Percentiles rank a stretch among this genome's conserved stretches.
phyloP scores from a whole-genome alignment of 441 rosid genomes.

The Geranium incanum region DNA sequence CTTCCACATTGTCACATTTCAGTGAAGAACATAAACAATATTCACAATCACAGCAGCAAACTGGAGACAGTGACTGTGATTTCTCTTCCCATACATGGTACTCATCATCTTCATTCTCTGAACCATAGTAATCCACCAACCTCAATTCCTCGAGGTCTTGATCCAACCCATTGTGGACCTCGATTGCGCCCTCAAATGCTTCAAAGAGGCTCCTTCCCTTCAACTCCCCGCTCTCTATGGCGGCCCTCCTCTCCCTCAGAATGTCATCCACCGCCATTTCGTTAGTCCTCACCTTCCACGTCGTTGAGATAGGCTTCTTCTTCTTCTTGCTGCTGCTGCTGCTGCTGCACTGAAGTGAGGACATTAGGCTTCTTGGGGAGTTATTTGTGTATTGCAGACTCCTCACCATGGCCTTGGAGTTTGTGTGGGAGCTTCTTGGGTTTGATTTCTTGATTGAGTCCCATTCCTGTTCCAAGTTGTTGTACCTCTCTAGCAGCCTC shows the following conservation, averaged over 20 bases:
- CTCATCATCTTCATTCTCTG: conserved; percentile 25
- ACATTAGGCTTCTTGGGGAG: conserved; percentile 26
- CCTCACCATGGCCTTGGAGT: conserved; percentile 19
- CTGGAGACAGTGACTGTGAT: conserved; percentile 1
- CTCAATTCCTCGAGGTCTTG: conserved; percentile 25
- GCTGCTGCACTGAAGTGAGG: not conserved
- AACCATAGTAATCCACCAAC: conserved; percentile 25
- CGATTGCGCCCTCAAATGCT: conserved; percentile 14
- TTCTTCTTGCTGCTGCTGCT: no score
- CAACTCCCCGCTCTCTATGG: conserved; percentile 37
- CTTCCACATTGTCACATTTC: conserved; percentile 16
- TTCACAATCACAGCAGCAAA: not conserved
- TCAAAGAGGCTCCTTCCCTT: conserved; percentile 48
- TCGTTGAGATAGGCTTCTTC: conserved; percentile 19
- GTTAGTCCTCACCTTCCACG: conserved; percentile 33
- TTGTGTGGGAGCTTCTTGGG: conserved; percentile 22
- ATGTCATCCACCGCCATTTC: conserved; percentile 32
- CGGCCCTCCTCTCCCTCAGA: conserved; percentile 34
- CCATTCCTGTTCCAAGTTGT: conserved; percentile 36
- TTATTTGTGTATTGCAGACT: conserved; percentile 26
- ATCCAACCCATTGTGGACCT: conserved; percentile 16
- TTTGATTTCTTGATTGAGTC: conserved; percentile 29
- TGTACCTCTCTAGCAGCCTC: conserved; percentile 22
- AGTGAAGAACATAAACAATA: conserved; percentile 20
- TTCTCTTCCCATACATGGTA: not conserved